Conservation (phyloP, 495 filamentous ascomycete genomes). For the Cairneyella variabilis region DNA sequence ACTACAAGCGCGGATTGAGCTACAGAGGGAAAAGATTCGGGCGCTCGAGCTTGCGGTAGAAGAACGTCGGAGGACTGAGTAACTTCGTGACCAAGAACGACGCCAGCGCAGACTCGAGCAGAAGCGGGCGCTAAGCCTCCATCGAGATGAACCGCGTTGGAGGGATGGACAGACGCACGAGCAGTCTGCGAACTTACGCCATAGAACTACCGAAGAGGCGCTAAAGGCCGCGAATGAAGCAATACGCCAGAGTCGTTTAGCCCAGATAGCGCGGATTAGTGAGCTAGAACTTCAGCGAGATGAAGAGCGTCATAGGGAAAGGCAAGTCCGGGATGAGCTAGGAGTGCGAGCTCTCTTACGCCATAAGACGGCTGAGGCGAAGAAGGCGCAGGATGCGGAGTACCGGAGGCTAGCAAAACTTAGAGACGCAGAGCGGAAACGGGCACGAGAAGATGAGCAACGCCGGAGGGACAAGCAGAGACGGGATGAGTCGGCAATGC, state of each 20-base stretch:
- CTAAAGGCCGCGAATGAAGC: too few relatives aligned
- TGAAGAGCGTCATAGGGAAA: slow-evolving; percentile 4
- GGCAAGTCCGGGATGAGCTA: neutral
- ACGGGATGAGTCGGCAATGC: slow-evolving; percentile 5
- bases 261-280: neutral
- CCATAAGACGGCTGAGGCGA: slow-evolving; percentile 2
- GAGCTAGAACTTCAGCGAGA: neutral
- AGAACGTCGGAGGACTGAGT: slow-evolving; percentile 4
- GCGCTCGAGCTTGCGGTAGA: slow-evolving; percentile 6
- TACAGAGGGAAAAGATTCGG: slow-evolving; percentile 7
- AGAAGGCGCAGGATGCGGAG: neutral
- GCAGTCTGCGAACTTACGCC: too few relatives aligned
- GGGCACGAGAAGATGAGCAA: neutral
- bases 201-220: too few relatives aligned
- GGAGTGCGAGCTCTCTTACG: neutral
- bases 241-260: neutral
- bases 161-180: too few relatives aligned
- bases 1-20: slow-evolving; percentile 5
- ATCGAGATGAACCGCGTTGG: too few relatives aligned
- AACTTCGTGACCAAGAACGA: slow-evolving; percentile 8
- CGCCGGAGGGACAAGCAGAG: neutral
- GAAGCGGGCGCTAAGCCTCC: neutral
- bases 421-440: neutral
- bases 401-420: neutral
- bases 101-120: neutral